Base-by-base conservation (phyloP, 2,329 filamentous ascomycete genomes). In the Xylogone sp. region DNA sequence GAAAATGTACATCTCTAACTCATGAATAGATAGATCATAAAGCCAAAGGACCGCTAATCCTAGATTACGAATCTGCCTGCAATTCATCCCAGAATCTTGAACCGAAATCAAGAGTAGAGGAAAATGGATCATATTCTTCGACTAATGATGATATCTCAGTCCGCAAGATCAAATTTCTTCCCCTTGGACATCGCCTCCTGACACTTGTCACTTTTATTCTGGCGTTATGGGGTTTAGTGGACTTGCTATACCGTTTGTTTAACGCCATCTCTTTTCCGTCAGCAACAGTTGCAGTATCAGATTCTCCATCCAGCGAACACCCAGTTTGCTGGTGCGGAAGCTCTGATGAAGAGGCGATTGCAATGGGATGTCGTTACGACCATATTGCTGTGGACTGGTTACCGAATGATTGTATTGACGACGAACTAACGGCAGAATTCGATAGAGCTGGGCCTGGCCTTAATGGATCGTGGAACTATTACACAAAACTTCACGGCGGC, bases 321-420 rank as follows among this genome's bases (percentile, higher is more conserved):
- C 12, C 8, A 13, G 8, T 5, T 68, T n/a, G 66, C 51, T 54
- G 63, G 56, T 70, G 68, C 55, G 68, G 68, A 22, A 57, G 56
- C 12, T 60, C 64, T 3, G 57, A 62, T 5, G 47, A 46, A 2
- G 61, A 70, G 53, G 68, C 68, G 0, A 31, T 54, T 2, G 13
- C 56, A 1, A 51, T 61, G 3, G 54, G 58, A 18, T 71, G 68
- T 56, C 56, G 58, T 18, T 71, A 65, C 55, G 68, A 69, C 47
- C 57, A 62, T 3, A 57, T 71, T 9, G 60, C 66, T 0, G 60
- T 65, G 5, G 61, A 64, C 12, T 71, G 68, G 68, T 61, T 71
- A 2, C 68, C 68, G 3, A 53, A 57, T 0, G 57, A 66, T 21
- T 71, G 69, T 46, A 62, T 62, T 4, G 66, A 69, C 49, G 53